phyloP scores from a whole-genome alignment of 306 rosid species.

The Casuarina equisetifolia region DNA sequence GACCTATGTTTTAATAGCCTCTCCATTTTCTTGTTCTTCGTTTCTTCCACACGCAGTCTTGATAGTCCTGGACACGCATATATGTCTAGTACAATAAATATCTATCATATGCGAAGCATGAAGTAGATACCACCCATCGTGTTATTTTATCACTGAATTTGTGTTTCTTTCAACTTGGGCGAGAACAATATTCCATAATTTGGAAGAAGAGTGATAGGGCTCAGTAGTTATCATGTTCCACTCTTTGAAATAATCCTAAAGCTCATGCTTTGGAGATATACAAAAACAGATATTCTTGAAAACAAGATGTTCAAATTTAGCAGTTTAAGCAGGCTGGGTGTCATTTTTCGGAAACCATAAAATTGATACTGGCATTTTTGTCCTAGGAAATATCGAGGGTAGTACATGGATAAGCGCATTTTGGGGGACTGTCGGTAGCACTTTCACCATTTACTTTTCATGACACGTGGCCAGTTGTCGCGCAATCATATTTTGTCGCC shows the following conservation, averaged over 20 bases:
- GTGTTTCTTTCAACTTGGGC: too few relatives aligned
- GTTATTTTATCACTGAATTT: too few relatives aligned
- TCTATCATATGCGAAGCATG: not conserved
- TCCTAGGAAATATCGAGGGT: not conserved
- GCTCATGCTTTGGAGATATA: not conserved
- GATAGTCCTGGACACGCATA: too few relatives aligned
- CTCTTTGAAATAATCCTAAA: not conserved
- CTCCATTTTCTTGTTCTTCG: too few relatives aligned
- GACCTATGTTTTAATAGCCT: too few relatives aligned
- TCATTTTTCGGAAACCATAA: not conserved
- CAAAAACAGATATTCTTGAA: not conserved
- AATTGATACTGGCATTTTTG: slow-evolving; percentile 18
- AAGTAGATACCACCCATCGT: not conserved
- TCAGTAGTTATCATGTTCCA: not conserved
- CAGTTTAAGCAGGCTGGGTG: not conserved
- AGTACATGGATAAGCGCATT: slow-evolving; percentile 31
- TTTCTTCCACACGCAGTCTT: too few relatives aligned
- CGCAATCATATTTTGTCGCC: slow-evolving; percentile 35
- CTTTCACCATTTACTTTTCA: slow-evolving; percentile 25
- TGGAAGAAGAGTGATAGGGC: not conserved
- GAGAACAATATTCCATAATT: too few relatives aligned
- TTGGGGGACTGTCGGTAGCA: slow-evolving; percentile 24
- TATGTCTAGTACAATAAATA: too few relatives aligned
- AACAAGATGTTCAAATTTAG: not conserved
- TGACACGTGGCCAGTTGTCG: slow-evolving; percentile 47